Base-by-base conservation (phyloP, 2,329 filamentous ascomycete species). In the Xylariomycetidae sp. region DNA sequence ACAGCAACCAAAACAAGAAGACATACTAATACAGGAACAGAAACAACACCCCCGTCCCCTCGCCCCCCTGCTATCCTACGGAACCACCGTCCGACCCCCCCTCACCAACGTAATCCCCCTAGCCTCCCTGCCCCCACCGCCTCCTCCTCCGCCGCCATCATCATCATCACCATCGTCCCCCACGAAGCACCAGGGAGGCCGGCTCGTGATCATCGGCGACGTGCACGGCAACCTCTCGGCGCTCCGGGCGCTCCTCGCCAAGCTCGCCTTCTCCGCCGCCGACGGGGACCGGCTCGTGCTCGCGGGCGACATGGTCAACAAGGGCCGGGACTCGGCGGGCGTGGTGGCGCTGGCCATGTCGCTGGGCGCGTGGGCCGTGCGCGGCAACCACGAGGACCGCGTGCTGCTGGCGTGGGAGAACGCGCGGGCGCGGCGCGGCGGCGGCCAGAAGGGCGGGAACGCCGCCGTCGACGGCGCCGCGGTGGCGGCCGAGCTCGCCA, bases 371-470 rank as follows among this genome's bases (percentile, higher is more conserved):
- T 86, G 82, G 18, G 86, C 80, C 42, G 88, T 97, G 7, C 81
- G 90, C 31, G 92, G 92, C 13, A 96, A 96, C 61, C 86, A 95
- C 62, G 92, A 98, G 57, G 89, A 97, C 57, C 74, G 80, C 15
- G 70, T 96, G 14, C 70, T 97, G n/a, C 70, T 82, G 7, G 72
- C 80, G 2, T 74, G 80, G 40, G 65, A 68, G 17, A 51, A 58
- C 22, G n/a, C n/a, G n/a, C n/a, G n/a, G n/a, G n/a, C n/a, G n/a
- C n/a, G n/a, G n/a, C n/a, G n/a, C n/a, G n/a, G n/a, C n/a, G n/a
- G n/a, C n/a, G n/a, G n/a, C n/a, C n/a, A n/a, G n/a, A n/a, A n/a
- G n/a, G n/a, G n/a, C n/a, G n/a, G n/a, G n/a, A n/a, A n/a, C n/a
- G n/a, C n/a, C n/a, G n/a, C n/a, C n/a, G n/a, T n/a, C n/a, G n/a